A percentile compares a stretch with the other conserved stretches of the same genome.
Evolutionary conservation across 768 basidiomycete genomes (phyloP).

Genomic region (Leccinum olivaceopallidum): DNA sequence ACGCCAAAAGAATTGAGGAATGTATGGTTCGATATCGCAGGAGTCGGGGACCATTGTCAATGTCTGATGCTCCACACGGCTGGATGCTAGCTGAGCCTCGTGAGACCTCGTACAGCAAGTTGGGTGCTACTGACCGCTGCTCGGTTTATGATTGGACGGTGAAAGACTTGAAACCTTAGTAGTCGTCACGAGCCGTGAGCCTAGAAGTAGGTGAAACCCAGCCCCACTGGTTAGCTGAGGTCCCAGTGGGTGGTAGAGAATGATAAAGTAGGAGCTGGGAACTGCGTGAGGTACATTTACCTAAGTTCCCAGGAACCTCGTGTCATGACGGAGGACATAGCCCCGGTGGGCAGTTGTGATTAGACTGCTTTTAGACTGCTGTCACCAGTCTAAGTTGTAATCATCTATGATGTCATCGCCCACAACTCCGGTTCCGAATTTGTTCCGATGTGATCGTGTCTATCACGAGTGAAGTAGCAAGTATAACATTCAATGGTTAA

Average conservation of each 20-base stretch:
- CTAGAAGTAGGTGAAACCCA: neutral
- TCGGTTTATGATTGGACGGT: neutral
- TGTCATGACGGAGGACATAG: neutral
- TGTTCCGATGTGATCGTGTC: neutral
- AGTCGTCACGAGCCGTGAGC: neutral
- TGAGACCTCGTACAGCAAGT: slow-evolving; percentile 3
- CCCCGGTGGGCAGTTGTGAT: neutral
- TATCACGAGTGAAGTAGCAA: neutral
- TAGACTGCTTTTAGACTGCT: too few species aligned
- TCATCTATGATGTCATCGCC: neutral
- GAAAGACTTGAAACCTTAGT: neutral
- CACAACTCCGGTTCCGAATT: neutral
- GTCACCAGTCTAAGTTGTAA: neutral
- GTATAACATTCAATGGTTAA: neutral
- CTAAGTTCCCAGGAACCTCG: neutral
- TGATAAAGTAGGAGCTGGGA: neutral
- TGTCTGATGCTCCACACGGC: neutral
- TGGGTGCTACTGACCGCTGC: neutral
- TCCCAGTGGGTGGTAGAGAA: neutral
- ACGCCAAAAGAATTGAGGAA: slow-evolving; percentile 49
- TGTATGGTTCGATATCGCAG: slow-evolving; percentile 36
- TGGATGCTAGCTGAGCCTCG: neutral
- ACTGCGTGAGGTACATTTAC: neutral
- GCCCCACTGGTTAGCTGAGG: neutral
- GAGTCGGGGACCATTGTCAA: neutral